Percentiles rank a stretch among this genome's conserved stretches.
phyloP scores from a whole-genome alignment of 495 filamentous ascomycete genomes.

The Hypoxylon crocopeplum region DNA sequence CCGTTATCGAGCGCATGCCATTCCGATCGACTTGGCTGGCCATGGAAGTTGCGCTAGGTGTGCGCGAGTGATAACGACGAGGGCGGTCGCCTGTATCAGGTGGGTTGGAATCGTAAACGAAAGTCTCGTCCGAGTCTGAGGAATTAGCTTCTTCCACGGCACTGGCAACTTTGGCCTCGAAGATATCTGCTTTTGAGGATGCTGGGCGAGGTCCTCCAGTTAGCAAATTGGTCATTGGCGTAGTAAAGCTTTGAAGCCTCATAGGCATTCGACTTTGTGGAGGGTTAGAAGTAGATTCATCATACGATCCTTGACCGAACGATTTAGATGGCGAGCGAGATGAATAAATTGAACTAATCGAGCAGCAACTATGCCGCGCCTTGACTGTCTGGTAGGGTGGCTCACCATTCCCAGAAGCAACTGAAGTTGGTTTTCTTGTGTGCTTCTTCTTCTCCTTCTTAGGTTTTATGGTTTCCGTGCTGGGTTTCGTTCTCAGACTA shows the following conservation, averaged over 20 bases:
- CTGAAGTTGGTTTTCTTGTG: constrained; percentile 72
- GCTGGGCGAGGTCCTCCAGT: constrained; percentile 61
- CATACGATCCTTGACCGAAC: constrained; percentile 50
- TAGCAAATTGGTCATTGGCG: constrained; percentile 57
- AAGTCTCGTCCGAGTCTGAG: constrained; percentile 96
- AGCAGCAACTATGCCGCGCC: constrained; percentile 46
- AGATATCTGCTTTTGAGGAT: constrained; percentile 97
- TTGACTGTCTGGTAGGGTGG: constrained; percentile 41
- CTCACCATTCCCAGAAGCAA: constrained; percentile 77
- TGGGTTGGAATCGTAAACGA: constrained; percentile 98
- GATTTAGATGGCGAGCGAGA: constrained; percentile 39
- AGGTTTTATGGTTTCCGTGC: constrained; percentile 91
- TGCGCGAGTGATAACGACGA: constrained; percentile 87
- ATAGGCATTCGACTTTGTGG: constrained; percentile 23
- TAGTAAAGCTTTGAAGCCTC: constrained; percentile 40
- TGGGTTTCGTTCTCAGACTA: constrained; percentile 84
- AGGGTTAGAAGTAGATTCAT: constrained; percentile 30
- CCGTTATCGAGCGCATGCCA: constrained; percentile 64
- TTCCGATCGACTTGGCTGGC: constrained; percentile 77
- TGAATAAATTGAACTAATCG: constrained; percentile 44
- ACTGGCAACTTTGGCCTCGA: constrained; percentile 94
- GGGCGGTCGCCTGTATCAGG: constrained; percentile 81
- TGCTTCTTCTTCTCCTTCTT: constrained; percentile 92
- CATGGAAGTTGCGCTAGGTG: constrained; percentile 93
- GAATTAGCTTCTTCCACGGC: constrained; percentile 92